Conservation (phyloP, 176 grass and related monocot species). For the Bolboschoenus planiculmis region DNA sequence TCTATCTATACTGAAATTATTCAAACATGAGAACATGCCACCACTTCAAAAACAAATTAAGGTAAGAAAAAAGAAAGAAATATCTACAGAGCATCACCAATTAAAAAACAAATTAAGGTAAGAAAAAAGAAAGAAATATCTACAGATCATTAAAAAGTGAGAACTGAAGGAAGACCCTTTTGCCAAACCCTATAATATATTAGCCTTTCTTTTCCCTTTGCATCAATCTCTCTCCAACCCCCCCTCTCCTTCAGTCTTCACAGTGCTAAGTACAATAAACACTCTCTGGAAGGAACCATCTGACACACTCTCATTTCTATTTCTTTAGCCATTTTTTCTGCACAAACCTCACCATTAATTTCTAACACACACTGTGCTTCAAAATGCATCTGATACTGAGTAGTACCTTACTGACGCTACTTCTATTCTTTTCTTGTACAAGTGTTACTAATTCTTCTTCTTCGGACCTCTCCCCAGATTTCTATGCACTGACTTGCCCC, state of each 20-base stretch:
- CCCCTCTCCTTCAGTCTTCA: too few relatives aligned
- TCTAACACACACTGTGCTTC: neutral
- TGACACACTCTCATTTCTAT: neutral
- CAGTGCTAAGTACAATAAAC: neutral
- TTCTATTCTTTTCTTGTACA: conserved; percentile 16
- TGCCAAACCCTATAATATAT: neutral
- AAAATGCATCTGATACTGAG: conserved; percentile 2
- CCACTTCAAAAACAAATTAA: neutral
- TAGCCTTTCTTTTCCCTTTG: neutral
- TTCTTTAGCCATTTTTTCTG: neutral
- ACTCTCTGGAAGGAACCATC: conserved; percentile 1
- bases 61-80: too few relatives aligned
- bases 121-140: too few relatives aligned
- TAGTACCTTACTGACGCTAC: neutral
- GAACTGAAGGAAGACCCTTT: neutral
- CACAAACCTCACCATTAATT: neutral
- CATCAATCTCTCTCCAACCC: neutral
- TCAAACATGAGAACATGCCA: neutral
- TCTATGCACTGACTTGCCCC: conserved; percentile 70
- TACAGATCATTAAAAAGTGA: neutral
- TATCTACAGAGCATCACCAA: too few relatives aligned
- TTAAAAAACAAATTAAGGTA: neutral
- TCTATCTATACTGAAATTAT: neutral
- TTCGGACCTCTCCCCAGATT: conserved; percentile 43
- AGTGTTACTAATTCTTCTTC: conserved; percentile 19